Base-by-base conservation (phyloP, 139 green algal genomes). In the Chara braunii region DNA sequence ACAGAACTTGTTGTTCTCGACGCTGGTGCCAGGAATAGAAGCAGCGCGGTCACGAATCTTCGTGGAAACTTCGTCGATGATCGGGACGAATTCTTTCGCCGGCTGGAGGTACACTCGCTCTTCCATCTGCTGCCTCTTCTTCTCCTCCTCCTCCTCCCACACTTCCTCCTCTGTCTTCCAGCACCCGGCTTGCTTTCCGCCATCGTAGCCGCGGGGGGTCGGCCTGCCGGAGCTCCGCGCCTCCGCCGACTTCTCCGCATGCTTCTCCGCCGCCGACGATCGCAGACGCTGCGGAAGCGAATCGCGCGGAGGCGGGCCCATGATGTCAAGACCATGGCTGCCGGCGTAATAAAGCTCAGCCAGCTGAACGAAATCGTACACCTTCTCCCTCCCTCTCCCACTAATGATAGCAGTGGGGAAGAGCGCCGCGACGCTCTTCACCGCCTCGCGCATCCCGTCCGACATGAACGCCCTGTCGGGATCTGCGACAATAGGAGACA, bases 1-100 rank as follows among this genome's bases (percentile, higher is more conserved):
- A 60, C 87, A 96, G 68, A 94, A 98, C 54, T 84, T 95, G 85
- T 98, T 98, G 86, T 98, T 81, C 81, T 98, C 92, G 36, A 98
- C 85, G 3, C 58, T 75, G 0, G 89, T 79, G 0, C 92, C 91
- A 48, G 40, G 40, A 48, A 48, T 48, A 18, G 40, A 29, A 22
- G 50, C n/a, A 59, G 14, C n/a, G 50, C 14, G 18, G 50, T 14
- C 37, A 59, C 50, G n/a, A 26, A 18, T 18, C 40, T 18, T 18
- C 18, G 40, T 18, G 18, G 40, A 18, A 18, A 74, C 56, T 35
- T 71, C 53, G 64, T 94, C 82, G 75, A 96, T 92, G n/a, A 95
- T 52, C 1, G 84, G 80, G 5, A 68, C 74, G 71, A 86, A 96
- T 44, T 89, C 66, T 12, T 84, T 83, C 18, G 88, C 90, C 3